Conservation (phyloP, 1,139 yeast species). For the Geotrichum fermentans region DNA sequence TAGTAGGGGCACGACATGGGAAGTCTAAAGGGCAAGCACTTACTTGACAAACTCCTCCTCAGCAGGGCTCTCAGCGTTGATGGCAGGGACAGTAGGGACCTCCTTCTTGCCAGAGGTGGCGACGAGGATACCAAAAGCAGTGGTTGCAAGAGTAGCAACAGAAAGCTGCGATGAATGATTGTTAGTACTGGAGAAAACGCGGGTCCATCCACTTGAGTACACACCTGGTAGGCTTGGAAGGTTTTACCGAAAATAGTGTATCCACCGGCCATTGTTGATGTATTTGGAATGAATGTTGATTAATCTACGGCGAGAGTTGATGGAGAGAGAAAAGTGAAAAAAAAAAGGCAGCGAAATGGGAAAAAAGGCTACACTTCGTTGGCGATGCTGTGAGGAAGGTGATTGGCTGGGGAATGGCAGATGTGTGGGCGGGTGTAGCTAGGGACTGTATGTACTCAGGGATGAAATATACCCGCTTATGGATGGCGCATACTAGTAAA, state of each 20-base stretch:
- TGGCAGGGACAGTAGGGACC: constrained; percentile 57
- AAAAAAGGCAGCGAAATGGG: constrained; percentile 1
- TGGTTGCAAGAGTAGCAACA: constrained; percentile 36
- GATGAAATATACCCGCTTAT: constrained; percentile 1
- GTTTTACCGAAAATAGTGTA: constrained; percentile 73
- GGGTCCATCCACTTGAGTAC: too few relatives aligned
- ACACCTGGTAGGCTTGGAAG: constrained; percentile 63
- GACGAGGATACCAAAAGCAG: constrained; percentile 32
- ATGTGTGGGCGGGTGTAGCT: neutral
- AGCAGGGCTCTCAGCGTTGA: constrained; percentile 68
- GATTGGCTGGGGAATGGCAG: constrained; percentile 6
- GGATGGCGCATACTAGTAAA: too few relatives aligned
- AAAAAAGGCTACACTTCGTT: neutral
- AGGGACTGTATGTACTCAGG: constrained; percentile 5
- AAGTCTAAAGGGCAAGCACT: constrained; percentile 25
- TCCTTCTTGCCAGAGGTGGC: constrained; percentile 38
- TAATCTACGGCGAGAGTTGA: neutral
- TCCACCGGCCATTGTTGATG: constrained; percentile 62
- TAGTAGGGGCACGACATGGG: neutral
- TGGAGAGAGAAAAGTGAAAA: constrained; percentile 2
- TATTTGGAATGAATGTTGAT: neutral
- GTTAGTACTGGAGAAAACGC: neutral
- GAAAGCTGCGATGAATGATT: constrained; percentile 32
- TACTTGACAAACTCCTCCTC: constrained; percentile 73
- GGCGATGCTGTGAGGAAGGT: neutral